Percentiles rank a stretch among this genome's conserved stretches.
These are phyloP conservation scores for Syncephalastrum contaminatum DNA, from an alignment of 371 early-diverging fungal species.

Conservation along the genomic window DNA sequence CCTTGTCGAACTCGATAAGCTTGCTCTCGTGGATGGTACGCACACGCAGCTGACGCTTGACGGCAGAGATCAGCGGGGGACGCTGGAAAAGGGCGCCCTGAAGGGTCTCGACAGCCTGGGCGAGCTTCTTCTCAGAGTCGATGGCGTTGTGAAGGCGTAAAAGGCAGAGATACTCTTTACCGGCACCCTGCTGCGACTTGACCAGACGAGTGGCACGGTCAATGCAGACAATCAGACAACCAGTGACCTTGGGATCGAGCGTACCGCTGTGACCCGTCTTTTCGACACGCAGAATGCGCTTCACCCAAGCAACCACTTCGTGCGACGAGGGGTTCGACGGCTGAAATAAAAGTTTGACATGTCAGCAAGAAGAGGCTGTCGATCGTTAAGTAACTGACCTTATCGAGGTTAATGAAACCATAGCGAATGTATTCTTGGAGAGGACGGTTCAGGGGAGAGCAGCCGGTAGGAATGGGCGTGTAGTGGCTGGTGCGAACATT, in stretches of 20 bases:
- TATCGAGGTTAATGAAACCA: conserved; percentile 95
- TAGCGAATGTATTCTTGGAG: conserved; percentile 93
- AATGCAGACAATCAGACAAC: conserved; percentile 98
- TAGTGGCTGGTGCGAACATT: conserved; percentile 97
- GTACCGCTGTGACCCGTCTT: conserved; percentile 99
- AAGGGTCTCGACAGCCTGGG: conserved; percentile 89
- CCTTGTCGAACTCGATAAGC: conserved; percentile 96
- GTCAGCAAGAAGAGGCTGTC: not conserved
- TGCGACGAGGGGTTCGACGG: conserved; percentile 99
- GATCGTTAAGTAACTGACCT: conserved; percentile 22
- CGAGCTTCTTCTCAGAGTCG: conserved; percentile 84
- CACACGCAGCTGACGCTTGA: conserved; percentile 99
- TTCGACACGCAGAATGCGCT: conserved; percentile 97
- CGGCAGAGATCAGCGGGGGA: conserved; percentile 99
- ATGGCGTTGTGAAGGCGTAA: conserved; percentile 94
- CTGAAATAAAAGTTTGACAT: conserved; percentile 42
- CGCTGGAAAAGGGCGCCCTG: conserved; percentile 99
- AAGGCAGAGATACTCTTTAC: conserved; percentile 99
- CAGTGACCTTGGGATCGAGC: conserved; percentile 99
- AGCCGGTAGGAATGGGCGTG: conserved; percentile 96
- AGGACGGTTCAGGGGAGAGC: conserved; percentile 94
- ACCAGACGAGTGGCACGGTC: conserved; percentile 99
- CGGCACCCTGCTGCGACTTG: conserved; percentile 99
- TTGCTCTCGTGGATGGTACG: conserved; percentile 98
- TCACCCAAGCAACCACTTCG: conserved; percentile 99